Percentiles rank a stretch among this genome's conserved stretches.
Conservation (phyloP, 2,329 filamentous ascomycete species). For the Uncinocarpus reesii region DNA sequence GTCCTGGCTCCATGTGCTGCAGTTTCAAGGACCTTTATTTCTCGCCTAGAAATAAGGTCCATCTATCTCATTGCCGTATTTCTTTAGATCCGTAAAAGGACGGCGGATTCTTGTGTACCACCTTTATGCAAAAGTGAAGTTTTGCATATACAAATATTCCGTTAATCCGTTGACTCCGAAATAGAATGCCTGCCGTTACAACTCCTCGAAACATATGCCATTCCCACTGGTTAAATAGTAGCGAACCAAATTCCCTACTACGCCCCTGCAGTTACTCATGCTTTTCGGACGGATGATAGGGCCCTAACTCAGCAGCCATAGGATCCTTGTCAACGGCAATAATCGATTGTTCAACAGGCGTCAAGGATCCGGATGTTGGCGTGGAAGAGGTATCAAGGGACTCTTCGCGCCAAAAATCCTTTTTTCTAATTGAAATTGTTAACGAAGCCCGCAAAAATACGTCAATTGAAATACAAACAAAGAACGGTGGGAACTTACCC, state of each 20-base stretch:
- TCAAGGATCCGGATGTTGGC: neutral
- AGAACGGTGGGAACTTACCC: conserved; percentile 32
- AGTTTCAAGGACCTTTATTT: too few species aligned
- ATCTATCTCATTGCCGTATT: too few species aligned
- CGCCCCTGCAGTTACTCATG: neutral
- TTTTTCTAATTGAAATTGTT: conserved; percentile 40
- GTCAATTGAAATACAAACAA: neutral
- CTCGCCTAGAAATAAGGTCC: too few species aligned
- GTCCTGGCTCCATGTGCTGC: too few species aligned
- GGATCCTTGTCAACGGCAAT: conserved; percentile 6
- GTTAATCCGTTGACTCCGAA: too few species aligned
- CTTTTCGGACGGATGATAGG: neutral
- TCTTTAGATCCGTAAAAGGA: too few species aligned
- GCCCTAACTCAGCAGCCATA: neutral
- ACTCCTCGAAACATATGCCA: too few species aligned
- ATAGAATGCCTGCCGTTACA: too few species aligned
- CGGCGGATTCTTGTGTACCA: too few species aligned
- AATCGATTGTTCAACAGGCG: neutral
- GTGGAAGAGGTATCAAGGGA: conserved; percentile 16
- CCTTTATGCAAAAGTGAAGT: too few species aligned
- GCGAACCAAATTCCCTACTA: neutral
- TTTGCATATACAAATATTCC: too few species aligned
- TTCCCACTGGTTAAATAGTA: too few species aligned
- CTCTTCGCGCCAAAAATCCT: conserved; percentile 57
- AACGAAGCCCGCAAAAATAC: neutral